These are phyloP conservation scores for Cercospora brassicicola DNA, from an alignment of 2,329 filamentous ascomycete genomes.

Conservation along the genomic window DNA sequence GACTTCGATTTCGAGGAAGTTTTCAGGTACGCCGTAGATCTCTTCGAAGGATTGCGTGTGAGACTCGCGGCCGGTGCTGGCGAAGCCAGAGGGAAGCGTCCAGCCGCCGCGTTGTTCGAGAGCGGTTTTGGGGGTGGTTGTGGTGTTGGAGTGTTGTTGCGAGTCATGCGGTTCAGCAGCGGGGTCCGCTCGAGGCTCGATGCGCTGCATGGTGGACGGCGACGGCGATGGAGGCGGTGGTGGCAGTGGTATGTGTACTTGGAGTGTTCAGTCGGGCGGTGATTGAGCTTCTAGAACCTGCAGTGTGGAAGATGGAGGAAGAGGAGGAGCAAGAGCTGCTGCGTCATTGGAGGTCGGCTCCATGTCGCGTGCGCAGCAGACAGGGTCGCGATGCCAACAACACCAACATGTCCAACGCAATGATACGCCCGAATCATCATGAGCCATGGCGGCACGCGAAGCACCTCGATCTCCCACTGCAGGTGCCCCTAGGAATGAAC, in stretches of 20 bases:
- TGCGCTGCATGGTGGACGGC: conserved; percentile 33
- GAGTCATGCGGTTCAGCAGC: conserved; percentile 9
- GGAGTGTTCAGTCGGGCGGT: neutral
- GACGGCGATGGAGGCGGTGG: neutral
- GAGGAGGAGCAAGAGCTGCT: neutral
- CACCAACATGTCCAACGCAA: neutral
- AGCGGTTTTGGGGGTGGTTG: conserved; percentile 6
- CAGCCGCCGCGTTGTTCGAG: conserved; percentile 13
- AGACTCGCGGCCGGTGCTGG: conserved; percentile 33
- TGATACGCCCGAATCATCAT: neutral
- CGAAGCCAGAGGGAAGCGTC: conserved; percentile 36
- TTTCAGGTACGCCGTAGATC: conserved; percentile 97
- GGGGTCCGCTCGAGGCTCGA: conserved; percentile 31
- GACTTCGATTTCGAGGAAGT: conserved; percentile 98
- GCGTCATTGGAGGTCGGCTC: neutral
- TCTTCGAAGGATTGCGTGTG: conserved; percentile 86
- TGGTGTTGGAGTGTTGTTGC: conserved; percentile 1
- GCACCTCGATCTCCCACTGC: neutral
- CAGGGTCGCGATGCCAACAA: neutral
- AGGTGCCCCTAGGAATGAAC: neutral
- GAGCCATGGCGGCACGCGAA: neutral
- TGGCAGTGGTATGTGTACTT: neutral
- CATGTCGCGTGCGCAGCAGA: neutral
- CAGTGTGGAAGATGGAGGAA: neutral
- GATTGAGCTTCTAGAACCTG: neutral